Base-by-base conservation (phyloP, 192 early-diverging fungal species). In the Coemansia interrupta region DNA sequence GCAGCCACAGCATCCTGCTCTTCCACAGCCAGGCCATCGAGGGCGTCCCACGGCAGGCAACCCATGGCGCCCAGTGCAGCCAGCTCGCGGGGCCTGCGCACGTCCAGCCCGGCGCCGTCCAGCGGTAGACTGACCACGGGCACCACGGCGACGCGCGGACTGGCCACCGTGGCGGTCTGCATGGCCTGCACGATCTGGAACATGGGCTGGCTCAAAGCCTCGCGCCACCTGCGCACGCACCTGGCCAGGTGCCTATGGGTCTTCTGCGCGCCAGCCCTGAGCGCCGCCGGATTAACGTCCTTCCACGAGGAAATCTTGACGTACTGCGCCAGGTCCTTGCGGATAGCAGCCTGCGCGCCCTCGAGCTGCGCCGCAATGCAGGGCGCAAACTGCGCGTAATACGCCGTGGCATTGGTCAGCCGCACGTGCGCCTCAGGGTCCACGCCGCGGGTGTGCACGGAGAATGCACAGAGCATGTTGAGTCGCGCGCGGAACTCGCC, bases 291-390 rank as follows among this genome's bases (percentile, higher is more conserved):
- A 60, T 95, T 99, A 15, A 93, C 87, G 66, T 99, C 97, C 70
- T 95, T 95, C 93, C 94, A 99, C 43, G 83, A 89, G 5, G 95
- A 95, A 60, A 99, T 92, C 78, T 92, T 88, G 30, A 99, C 93
- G 60, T 92, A 95, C 55, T 93, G 91, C 45, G 88, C 83, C 68
- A 99, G 81, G 22, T 97, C 93, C 58, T 92, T 92, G 36, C 84
- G 80, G 30, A 99, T 87, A 1, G 91, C 85, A n/a, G n/a, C 59
- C 89, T 86, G 41, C 3, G 80, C 57, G 14, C 72, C 64, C 1
- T 79, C 79, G 30, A 95, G 59, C 6, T 82, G 80, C n/a, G 72
- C 72, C 9, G 80, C 70, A 19, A 91, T 81, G 30, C 63, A 70
- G 18, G 72, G 63, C 17, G 63, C 54, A 59, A 90, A 97, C 70